phyloP scores from a whole-genome alignment of 1,284 basidiomycete species.

The Apiotrichum akiyoshidainum region DNA sequence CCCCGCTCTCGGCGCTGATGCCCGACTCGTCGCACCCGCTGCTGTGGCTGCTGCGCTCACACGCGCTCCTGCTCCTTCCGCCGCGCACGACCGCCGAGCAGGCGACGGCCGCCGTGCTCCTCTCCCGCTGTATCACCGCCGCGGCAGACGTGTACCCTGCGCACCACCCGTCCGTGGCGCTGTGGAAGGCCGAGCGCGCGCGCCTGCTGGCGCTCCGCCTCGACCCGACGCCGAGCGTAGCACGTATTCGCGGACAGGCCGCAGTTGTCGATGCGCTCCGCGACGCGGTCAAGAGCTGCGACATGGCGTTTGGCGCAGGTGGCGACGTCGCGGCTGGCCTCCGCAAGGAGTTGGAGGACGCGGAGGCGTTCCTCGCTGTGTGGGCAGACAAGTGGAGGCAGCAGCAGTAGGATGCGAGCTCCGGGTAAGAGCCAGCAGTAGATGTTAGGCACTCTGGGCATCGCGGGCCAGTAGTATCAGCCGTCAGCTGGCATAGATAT shows the following conservation, averaged over 20 bases:
- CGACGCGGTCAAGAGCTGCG: slow-evolving; percentile 54
- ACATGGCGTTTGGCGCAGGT: slow-evolving; percentile 42
- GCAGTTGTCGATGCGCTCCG: slow-evolving; percentile 64
- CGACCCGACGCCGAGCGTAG: background rate
- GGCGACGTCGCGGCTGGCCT: slow-evolving; percentile 21
- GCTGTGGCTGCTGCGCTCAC: slow-evolving; percentile 66
- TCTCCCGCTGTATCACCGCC: slow-evolving; percentile 61
- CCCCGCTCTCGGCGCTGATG: slow-evolving; percentile 64
- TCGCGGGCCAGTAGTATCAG: no score
- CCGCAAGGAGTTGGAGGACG: background rate
- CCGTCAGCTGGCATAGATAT: background rate
- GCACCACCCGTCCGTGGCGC: slow-evolving; percentile 74
- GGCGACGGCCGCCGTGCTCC: slow-evolving; percentile 55
- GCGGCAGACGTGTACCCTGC: slow-evolving; percentile 58
- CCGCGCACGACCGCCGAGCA: slow-evolving; percentile 20
- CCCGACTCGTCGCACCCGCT: slow-evolving; percentile 68
- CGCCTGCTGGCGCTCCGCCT: slow-evolving; percentile 59
- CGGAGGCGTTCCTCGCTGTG: background rate
- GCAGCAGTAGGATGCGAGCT: no score
- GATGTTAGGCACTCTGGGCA: no score
- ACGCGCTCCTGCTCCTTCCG: slow-evolving; percentile 44
- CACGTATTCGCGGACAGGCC: slow-evolving; percentile 45
- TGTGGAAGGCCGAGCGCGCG: slow-evolving; percentile 74
- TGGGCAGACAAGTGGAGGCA: no score
- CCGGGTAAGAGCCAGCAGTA: no score